Evolutionary conservation across 1,139 yeast genomes (phyloP), one percentile per base, ranked within the genome.

Genomic region (Zygosaccharomyces sapae): DNA sequence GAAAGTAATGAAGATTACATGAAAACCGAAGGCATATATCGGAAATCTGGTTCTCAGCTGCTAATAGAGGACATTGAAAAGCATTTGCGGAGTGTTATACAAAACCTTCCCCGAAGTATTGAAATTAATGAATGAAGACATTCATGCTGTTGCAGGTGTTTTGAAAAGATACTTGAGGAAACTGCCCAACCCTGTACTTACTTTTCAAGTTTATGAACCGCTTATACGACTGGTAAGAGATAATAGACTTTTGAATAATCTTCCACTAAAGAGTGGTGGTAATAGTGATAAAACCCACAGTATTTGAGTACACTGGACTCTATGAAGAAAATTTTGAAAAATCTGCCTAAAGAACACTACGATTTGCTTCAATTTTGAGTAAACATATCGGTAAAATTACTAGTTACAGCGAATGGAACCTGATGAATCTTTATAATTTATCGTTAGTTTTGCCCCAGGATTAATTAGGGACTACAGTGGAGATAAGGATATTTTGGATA

Each of bases 381-480:
- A 70, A 71, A 47, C 98, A 92, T 70, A 72, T 92, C 55, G 72
- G 76, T 40, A 69, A 76, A 51, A 78, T 86, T 27, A 75, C 75
- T 45, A 66, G 70, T 6, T 70, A 72, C 61, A 71, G 76, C 37
- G 65, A 67, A 13, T 63, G 69, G 34, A 86, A 85, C 59, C 73
- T 86, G 64, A 92, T 92, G 99, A 86, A 79, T 30, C 71, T 78
- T 55, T 81, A 82, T 64, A 89, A 94, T 60, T 68, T 94, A 49
- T 85, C 96, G 1, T 92, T 94, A 43, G 96, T 92, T 92, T 92
- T 73, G 96, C 97, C 0, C 98, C 99, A 1, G 89, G 97, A 3
- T 71, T 92, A 44, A 86, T 89, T 0, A 74, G 97, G 51, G 96
- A 89, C 56, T 72, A 75, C 51, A 76, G 81, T 20, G 95, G 96